A percentile compares a stretch with the other conserved stretches of the same genome.
Conservation (phyloP, 257 asterid genomes). For the Apocynum venetum region DNA sequence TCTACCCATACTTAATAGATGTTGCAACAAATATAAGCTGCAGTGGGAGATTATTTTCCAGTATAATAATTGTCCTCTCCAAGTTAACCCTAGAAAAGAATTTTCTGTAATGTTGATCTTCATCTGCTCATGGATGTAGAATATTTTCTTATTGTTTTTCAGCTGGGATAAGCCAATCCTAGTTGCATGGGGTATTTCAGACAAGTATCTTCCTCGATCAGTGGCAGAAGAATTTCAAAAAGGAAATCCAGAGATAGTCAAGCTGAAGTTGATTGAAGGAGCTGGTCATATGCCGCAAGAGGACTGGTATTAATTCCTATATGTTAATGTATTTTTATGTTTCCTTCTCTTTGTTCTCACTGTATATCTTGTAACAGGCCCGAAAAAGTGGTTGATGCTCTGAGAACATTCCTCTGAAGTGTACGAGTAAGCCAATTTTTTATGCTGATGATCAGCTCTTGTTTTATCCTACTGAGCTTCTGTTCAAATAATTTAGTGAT, state of each 20-base stretch:
- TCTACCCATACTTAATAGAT: neutral
- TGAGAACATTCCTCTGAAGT: constrained; percentile 49
- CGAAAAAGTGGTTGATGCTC: constrained; percentile 75
- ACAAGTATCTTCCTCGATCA: constrained; percentile 90
- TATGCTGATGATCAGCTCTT: neutral
- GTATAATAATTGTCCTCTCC: neutral
- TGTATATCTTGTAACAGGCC: constrained; percentile 55
- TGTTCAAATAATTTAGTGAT: neutral
- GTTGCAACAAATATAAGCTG: neutral
- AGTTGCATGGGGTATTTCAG: constrained; percentile 93
- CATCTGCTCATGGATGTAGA: neutral
- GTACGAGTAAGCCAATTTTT: neutral
- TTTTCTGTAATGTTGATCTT: neutral
- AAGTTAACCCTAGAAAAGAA: neutral
- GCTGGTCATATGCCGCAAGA: constrained; percentile 99
- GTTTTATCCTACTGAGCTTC: neutral
- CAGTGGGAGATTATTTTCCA: neutral
- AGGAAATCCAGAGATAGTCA: constrained; percentile 48
- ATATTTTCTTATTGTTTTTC: constrained; percentile 12
- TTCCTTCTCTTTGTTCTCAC: constrained; percentile 12
- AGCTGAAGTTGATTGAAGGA: constrained; percentile 85
- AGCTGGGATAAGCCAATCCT: constrained; percentile 87
- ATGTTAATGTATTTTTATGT: neutral
- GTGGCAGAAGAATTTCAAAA: constrained; percentile 83
- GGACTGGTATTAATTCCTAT: constrained; percentile 63